Conservation (phyloP, 2,329 filamentous ascomycete species). For the Macrophomina tecta region DNA sequence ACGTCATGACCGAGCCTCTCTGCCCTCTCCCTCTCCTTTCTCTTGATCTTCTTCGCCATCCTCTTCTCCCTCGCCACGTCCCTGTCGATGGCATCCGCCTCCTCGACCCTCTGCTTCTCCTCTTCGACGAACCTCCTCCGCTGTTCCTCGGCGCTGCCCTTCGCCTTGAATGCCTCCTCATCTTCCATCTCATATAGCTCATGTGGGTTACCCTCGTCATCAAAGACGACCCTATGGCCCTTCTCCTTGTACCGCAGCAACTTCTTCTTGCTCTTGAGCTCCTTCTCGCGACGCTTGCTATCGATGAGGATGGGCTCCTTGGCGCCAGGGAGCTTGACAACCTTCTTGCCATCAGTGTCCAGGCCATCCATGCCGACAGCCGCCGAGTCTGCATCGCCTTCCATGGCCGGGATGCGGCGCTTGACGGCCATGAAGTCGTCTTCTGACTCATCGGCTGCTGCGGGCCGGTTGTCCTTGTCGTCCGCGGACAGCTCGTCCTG, state of each 20-base stretch:
- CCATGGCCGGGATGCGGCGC: constrained; percentile 75
- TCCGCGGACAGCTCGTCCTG: constrained; percentile 59
- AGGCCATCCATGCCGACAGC: constrained; percentile 40
- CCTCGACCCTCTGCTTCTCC: constrained; percentile 73
- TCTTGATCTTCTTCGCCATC: constrained; percentile 75
- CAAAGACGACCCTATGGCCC: constrained; percentile 84
- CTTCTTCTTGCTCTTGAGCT: constrained; percentile 94
- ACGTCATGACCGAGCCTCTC: constrained; percentile 52
- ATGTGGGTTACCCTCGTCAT: constrained; percentile 87
- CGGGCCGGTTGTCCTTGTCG: constrained; percentile 42
- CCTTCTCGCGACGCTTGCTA: constrained; percentile 92
- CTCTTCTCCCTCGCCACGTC: constrained; percentile 77
- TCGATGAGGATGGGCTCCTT: constrained; percentile 80
- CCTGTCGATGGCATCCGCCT: constrained; percentile 85
- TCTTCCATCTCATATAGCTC: constrained; percentile 86
- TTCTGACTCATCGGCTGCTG: constrained; percentile 62
- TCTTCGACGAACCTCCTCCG: constrained; percentile 77
- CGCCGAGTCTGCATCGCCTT: constrained; percentile 49
- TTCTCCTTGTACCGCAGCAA: constrained; percentile 88
- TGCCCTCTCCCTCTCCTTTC: constrained; percentile 69
- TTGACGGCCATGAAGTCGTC: constrained; percentile 89
- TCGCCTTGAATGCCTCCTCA: constrained; percentile 77
- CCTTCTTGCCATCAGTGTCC: constrained; percentile 55
- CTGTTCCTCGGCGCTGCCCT: constrained; percentile 78
- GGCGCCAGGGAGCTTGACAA: constrained; percentile 70